Percentiles rank a stretch among this genome's conserved stretches.
Conservation (phyloP, 805 yeast species). For the Candida lessepsii region DNA sequence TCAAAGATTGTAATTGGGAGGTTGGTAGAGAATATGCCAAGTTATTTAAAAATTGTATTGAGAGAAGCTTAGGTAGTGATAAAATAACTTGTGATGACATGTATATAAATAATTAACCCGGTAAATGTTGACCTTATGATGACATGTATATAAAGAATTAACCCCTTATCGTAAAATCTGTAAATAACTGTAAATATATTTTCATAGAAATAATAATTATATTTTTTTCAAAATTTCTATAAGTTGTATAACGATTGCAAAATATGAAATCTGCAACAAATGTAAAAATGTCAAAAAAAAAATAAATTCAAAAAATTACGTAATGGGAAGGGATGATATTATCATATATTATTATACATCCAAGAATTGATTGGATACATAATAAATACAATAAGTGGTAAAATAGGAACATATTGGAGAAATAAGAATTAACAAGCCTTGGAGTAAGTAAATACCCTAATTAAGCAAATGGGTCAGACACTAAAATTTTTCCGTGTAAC, state of each 20-base stretch:
- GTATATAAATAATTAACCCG: slow-evolving; percentile 25
- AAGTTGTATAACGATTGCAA: not conserved
- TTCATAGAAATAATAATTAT: not conserved
- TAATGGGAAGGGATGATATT: not conserved
- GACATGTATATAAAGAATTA: no score
- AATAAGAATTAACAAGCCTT: not conserved
- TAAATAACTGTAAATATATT: not conserved
- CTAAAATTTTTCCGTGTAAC: not conserved
- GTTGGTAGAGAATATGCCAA: slow-evolving; percentile 56
- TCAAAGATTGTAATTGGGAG: slow-evolving; percentile 48
- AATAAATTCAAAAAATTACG: not conserved
- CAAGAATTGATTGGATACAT: no score
- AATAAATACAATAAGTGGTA: no score
- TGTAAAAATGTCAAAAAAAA: not conserved
- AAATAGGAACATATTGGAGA: no score
- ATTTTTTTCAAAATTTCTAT: not conserved
- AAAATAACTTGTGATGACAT: slow-evolving; percentile 49
- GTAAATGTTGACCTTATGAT: no score
- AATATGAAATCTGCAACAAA: not conserved
- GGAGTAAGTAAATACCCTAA: not conserved
- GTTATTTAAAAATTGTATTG: slow-evolving; percentile 52
- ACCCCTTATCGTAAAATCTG: no score
- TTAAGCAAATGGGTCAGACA: not conserved
- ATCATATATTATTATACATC: no score
- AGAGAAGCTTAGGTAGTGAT: slow-evolving; percentile 51